Base-by-base conservation (phyloP, 78 protist genomes). In the Tieghemostelium lacteum region DNA sequence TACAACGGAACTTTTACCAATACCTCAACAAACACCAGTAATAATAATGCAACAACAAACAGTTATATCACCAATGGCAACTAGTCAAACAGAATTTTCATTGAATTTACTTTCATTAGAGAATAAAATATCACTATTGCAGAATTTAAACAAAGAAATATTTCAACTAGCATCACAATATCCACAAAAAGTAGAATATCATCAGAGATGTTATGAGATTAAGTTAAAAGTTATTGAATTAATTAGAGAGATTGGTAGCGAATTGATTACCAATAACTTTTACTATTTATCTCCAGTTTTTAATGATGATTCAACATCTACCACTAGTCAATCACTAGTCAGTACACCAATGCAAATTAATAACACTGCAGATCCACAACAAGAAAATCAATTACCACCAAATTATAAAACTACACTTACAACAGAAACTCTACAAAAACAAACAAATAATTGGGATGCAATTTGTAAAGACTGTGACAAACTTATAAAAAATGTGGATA, bases 391-490 rank as follows among this genome's bases (percentile, higher is more conserved):
- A 52, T 67, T 67, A 26, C 1, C 26, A 33, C 64, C 33, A 19
- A 71, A 65, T 10, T 78, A 61, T 37, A 64, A 78, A 28, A 34
- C 39, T 26, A 75, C 64, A 26, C 65, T 78, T 12, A 66, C 88
- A 1, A 22, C 75, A 10, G 75, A 78, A 20, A 66, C 54, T 0
- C 17, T 78, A 29, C 67, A 66, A 24, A 67, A 64, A 17, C 88
- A 78, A 55, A 16, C 14, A 24, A 3, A 34, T 7, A 52, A 66
- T 20, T 78, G 88, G 88, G 88, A 78, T 40, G 5, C 66, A 0
- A 33, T 66, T 0, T 20, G n/a, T 24, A 78, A 78, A 66, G 88
- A 78, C 3, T 24, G 45, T 19, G 88, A 78, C 0, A 78, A 78
- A 28, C n/a, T 78, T n/a, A 40, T 29, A 6, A 78, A 78, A 26